These are phyloP conservation scores for Polyrhizophydium stewartii DNA, from an alignment of 371 early-diverging fungal species.

Conservation along the genomic window DNA sequence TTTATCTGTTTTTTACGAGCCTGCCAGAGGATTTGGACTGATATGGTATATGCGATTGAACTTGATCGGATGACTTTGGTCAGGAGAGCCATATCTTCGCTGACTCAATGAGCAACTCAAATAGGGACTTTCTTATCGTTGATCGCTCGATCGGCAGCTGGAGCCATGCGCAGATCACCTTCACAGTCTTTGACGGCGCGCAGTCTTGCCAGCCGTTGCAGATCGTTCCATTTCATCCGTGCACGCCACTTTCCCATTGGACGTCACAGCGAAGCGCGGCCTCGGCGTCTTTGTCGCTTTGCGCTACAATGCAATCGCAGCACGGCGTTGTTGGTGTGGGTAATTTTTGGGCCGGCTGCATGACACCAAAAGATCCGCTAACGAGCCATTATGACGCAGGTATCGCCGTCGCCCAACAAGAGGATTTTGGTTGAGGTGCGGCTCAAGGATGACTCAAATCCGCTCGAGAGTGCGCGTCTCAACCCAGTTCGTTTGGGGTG, in stretches of 20 bases:
- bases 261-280: no score
- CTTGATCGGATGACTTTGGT: no score
- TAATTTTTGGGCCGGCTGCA: no score
- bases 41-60: no score
- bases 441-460: neutral
- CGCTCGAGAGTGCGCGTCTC: neutral
- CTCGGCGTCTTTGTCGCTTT: neutral
- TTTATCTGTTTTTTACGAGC: no score
- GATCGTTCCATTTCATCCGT: slow-evolving; percentile 1
- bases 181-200: neutral
- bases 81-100: no score
- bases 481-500: slow-evolving; percentile 3
- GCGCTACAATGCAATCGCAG: neutral
- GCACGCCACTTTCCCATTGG: neutral
- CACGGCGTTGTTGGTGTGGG: neutral
- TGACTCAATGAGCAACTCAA: no score
- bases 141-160: neutral
- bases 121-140: neutral
- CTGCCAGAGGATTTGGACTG: no score
- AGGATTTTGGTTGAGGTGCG: neutral
- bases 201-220: neutral
- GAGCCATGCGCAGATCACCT: neutral
- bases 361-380: no score
- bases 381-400: no score
- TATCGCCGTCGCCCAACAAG: neutral